Conservation (phyloP, 176 grass and related monocot species). For the Echinochloa phyllopogon region DNA sequence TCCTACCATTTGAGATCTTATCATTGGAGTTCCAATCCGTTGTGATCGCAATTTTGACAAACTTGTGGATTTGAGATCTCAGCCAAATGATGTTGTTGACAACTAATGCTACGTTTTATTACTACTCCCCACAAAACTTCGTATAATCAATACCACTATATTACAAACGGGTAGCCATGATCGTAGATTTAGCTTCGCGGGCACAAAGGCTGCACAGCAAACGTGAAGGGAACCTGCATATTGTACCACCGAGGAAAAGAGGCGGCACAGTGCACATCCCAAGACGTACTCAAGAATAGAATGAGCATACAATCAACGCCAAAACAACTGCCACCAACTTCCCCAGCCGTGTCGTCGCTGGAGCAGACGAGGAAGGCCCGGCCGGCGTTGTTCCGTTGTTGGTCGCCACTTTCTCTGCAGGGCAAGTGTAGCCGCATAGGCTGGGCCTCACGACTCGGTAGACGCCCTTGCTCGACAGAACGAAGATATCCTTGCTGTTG, state of each 20-base stretch:
- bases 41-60: too few species aligned
- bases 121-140: background rate
- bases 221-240: background rate
- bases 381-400: slow-evolving; percentile 22
- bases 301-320: background rate
- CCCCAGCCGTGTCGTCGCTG: background rate
- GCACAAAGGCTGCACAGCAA: background rate
- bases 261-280: background rate
- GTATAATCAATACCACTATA: background rate
- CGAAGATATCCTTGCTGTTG: slow-evolving; percentile 70
- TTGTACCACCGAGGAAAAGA: background rate
- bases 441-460: slow-evolving; percentile 83
- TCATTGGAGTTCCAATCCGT: too few species aligned
- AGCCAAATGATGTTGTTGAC: too few species aligned
- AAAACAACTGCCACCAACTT: background rate
- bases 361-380: slow-evolving; percentile 4
- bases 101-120: background rate
- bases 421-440: slow-evolving; percentile 58
- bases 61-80: too few species aligned
- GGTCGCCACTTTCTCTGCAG: slow-evolving; percentile 50
- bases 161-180: background rate
- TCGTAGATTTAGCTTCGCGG: too few species aligned
- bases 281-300: slow-evolving; percentile 28
- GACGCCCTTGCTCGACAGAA: slow-evolving; percentile 72
- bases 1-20: too few species aligned